A percentile compares a stretch with the other conserved stretches of the same genome.
Evolutionary conservation across 73 alveolate genomes (phyloP).

Genomic region (Diophrys sp.): DNA sequence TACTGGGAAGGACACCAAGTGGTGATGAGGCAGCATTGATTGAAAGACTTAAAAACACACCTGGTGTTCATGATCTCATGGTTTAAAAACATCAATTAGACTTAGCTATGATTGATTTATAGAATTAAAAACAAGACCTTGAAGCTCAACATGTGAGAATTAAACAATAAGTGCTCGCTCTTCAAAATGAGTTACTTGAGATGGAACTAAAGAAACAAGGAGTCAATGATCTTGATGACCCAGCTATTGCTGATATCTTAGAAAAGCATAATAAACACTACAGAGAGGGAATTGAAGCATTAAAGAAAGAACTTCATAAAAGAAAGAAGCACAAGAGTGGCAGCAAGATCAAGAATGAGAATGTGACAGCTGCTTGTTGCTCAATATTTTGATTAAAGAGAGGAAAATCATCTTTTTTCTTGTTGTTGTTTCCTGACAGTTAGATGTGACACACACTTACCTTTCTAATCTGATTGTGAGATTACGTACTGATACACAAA

Average conservation of each 20-base stretch:
- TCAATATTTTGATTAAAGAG: background rate
- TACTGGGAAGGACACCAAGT: background rate
- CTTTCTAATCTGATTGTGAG: conserved; percentile 75
- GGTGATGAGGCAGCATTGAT: background rate
- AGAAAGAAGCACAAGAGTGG: background rate
- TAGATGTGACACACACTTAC: no score
- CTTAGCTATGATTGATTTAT: background rate
- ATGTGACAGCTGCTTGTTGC: background rate
- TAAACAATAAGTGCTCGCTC: background rate
- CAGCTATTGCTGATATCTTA: background rate
- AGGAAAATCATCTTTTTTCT: no score
- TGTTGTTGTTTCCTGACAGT: no score
- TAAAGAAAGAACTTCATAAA: background rate
- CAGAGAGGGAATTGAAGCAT: background rate
- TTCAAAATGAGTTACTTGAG: background rate
- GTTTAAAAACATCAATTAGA: background rate
- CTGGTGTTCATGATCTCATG: background rate
- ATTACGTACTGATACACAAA: conserved; percentile 65
- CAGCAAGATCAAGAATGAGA: background rate
- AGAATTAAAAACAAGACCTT: background rate
- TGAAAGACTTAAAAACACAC: background rate
- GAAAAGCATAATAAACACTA: background rate
- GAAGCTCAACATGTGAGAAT: background rate
- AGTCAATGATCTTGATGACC: background rate
- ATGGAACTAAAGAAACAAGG: background rate